These are phyloP conservation scores for Phytopythium vexans DNA, from an alignment of 352 stramenopile genomes.

Conservation along the genomic window DNA sequence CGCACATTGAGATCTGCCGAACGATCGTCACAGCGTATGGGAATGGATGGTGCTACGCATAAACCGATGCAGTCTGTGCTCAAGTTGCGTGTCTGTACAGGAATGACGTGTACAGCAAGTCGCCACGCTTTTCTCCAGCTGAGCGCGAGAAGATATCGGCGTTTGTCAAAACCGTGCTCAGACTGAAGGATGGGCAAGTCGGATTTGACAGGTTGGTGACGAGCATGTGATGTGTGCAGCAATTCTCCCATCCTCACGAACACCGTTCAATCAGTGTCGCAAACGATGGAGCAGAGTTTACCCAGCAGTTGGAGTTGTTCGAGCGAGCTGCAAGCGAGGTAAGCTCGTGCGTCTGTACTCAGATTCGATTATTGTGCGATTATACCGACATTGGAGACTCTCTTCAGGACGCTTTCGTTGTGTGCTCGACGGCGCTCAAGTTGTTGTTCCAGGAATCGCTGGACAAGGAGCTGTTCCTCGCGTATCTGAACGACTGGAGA, in stretches of 20 bases:
- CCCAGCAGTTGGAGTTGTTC: constrained; percentile 38
- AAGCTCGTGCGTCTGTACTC: not conserved
- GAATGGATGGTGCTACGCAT: not conserved
- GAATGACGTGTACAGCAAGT: constrained; percentile 29
- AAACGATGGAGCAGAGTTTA: constrained; percentile 21
- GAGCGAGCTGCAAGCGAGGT: constrained; percentile 50
- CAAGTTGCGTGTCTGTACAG: constrained; percentile 10
- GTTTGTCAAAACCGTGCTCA: constrained; percentile 29
- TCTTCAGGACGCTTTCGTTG: constrained; percentile 47
- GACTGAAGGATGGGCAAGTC: constrained; percentile 21
- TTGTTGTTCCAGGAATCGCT: constrained; percentile 49
- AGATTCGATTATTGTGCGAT: not conserved
- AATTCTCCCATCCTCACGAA: not conserved
- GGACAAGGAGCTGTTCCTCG: constrained; percentile 57
- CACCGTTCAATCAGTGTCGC: constrained; percentile 19
- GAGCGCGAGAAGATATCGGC: constrained; percentile 25
- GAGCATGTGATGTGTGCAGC: not conserved
- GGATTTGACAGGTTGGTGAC: constrained; percentile 22
- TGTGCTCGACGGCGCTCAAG: constrained; percentile 54
- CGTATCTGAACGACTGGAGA: constrained; percentile 49
- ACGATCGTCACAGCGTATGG: constrained; percentile 55
- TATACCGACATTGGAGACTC: not conserved
- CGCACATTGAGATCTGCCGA: constrained; percentile 50
- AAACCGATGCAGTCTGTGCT: not conserved
- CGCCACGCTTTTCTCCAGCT: constrained; percentile 13